Evolutionary conservation across 2,329 filamentous ascomycete species (phyloP), one percentile per base, ranked within the genome.

Genomic region (Calonectria leucothoes): DNA sequence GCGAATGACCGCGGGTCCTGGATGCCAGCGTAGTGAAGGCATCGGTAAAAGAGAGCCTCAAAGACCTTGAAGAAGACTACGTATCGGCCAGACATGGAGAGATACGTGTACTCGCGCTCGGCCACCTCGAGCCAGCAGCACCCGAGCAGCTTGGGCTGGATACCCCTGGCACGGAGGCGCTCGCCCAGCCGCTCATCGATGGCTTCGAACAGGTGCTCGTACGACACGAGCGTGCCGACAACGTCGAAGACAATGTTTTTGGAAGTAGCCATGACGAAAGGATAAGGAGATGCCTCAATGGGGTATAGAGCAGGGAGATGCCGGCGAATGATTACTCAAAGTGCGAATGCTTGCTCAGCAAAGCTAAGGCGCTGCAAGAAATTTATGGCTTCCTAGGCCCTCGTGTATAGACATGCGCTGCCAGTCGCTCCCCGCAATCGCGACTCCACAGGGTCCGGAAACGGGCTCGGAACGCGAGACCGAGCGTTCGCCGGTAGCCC

Each of bases 211-310:
- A 71, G 42, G 25, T 71, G 52, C 63, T 67, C 73, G 12, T 78
- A 78, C 6, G 73, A 68, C 0, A 78, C 73, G 3, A 71, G 59
- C 2, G 76, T 78, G 3, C 74, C 76, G 0, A 78, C 76, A 1
- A 78, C 64, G n/a, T 78, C 76, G 35, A 78, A 78, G 20, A 78
- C 69, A n/a, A 76, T 68, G 29, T 75, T 73, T 67, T 68, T 73
- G 15, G 39, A n/a, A 5, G 63, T 14, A 63, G 69, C 35, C 52
- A 67, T 67, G 52, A 15, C 15, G n/a, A 27, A 39, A 7, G 17
- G 27, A 20, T 33, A 35, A 27, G 20, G 37, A 66, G 37, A 31
- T 37, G 25, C 49, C 51, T 59, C 23, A 57, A 61, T 61, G 27
- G 33, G 42, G 42, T 48, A 35, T 66, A 39, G 37, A 59, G 52